Percentiles rank a stretch among this genome's conserved stretches.
Conservation (phyloP, 129 eudicot genomes). For the Escallonia rubra region DNA sequence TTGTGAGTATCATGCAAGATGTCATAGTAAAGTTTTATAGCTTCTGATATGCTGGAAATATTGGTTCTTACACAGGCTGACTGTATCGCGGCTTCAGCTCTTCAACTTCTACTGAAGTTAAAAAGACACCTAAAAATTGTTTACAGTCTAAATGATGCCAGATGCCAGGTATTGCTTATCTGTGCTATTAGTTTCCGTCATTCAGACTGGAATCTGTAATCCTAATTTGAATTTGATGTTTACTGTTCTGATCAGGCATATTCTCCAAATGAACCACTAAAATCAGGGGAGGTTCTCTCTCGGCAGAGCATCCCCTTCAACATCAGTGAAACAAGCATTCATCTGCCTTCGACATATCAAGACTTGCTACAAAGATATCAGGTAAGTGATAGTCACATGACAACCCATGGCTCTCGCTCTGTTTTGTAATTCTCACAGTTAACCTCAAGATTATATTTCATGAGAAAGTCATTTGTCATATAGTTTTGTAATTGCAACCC, state of each 20-base stretch:
- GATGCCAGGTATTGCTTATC: conserved; percentile 23
- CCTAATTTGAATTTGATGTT: conserved; percentile 1
- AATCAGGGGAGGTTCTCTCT: conserved; percentile 74
- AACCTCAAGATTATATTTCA: no score
- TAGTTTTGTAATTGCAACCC: no score
- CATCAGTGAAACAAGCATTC: conserved; percentile 38
- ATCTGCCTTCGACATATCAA: conserved; percentile 56
- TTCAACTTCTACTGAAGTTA: conserved; percentile 85
- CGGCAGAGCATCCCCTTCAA: conserved; percentile 74
- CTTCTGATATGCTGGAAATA: background rate
- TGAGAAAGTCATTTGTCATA: no score
- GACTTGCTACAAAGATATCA: conserved; percentile 81
- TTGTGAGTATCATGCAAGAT: no score
- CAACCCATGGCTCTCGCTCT: no score
- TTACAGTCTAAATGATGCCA: conserved; percentile 76
- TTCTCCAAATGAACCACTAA: conserved; percentile 74
- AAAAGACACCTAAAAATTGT: conserved; percentile 91
- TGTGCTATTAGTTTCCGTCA: no score
- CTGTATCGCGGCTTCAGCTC: conserved; percentile 75
- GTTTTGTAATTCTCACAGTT: no score
- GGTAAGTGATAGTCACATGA: conserved; percentile 29
- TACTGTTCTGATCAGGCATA: conserved; percentile 46
- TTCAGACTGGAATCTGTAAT: background rate
- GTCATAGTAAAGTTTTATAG: background rate
- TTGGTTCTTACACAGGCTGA: conserved; percentile 51